Evolutionary conservation across 495 filamentous ascomycete genomes (phyloP).

Genomic region (Neurospora sp.): DNA sequence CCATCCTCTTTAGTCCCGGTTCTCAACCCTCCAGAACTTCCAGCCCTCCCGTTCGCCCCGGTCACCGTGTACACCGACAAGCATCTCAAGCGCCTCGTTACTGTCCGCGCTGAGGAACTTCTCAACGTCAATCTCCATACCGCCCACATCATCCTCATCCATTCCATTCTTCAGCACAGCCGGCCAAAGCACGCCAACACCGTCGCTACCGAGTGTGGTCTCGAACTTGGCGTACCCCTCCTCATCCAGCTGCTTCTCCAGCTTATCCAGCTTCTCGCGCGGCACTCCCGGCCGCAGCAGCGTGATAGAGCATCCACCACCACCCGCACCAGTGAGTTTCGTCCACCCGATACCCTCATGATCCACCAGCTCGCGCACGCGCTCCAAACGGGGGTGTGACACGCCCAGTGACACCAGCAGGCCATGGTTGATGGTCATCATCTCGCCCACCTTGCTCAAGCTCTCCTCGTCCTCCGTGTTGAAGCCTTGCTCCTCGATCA

Average conservation of each 20-base stretch:
- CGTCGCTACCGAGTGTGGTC: slow-evolving; percentile 81
- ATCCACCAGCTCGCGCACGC: slow-evolving; percentile 85
- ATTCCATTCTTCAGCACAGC: slow-evolving; percentile 68
- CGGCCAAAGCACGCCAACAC: slow-evolving; percentile 86
- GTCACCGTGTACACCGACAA: slow-evolving; percentile 55
- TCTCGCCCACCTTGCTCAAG: slow-evolving; percentile 62
- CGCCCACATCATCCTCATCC: slow-evolving; percentile 59
- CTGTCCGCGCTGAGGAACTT: slow-evolving; percentile 78
- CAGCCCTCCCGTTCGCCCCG: slow-evolving; percentile 65
- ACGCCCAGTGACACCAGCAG: slow-evolving; percentile 80
- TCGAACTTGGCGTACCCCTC: slow-evolving; percentile 79
- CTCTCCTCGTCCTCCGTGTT: slow-evolving; percentile 46
- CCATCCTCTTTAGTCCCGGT: slow-evolving; percentile 4
- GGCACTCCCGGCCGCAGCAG: slow-evolving; percentile 56
- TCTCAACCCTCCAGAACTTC: slow-evolving; percentile 83
- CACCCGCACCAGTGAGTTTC: slow-evolving; percentile 91
- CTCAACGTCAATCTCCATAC: slow-evolving; percentile 85
- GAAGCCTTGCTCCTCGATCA: slow-evolving; percentile 57
- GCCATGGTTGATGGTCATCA: slow-evolving; percentile 89
- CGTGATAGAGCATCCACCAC: slow-evolving; percentile 90
- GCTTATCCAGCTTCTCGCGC: slow-evolving; percentile 38
- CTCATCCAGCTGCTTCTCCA: slow-evolving; percentile 56
- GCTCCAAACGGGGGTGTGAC: slow-evolving; percentile 85
- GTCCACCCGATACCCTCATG: slow-evolving; percentile 89
- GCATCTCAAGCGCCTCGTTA: slow-evolving; percentile 65